Evolutionary conservation across 2,329 filamentous ascomycete species (phyloP), one percentile per base, ranked within the genome.

Genomic region (Colletotrichum gigasporum): DNA sequence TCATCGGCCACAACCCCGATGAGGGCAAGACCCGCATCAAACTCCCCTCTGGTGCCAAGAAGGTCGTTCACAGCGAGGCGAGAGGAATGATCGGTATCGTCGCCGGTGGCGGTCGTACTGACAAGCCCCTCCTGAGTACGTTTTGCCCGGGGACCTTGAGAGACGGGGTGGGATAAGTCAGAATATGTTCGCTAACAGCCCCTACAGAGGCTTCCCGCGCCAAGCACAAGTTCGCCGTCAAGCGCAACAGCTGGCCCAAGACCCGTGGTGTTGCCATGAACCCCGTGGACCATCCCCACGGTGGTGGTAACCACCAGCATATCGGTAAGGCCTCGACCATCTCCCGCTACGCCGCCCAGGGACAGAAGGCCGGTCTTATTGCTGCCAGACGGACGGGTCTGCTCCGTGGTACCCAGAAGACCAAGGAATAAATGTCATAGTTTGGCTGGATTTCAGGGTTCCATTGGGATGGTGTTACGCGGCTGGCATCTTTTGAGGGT

Each of bases 241-340:
- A 99, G 94, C 94, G 96, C 62, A 98, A 99, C 93, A 95, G 90
- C 81, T 99, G 96, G 96, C 96, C 96, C 86, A 97, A 97, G 93
- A 99, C 96, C 89, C 95, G 96, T 96, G 96, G 96, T 97, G 96
- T 99, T 91, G 96, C 96, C 85, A 99, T 99, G 96, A 99, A 99
- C 88, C 96, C 96, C 78, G 96, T 99, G 79, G 96, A 99, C 87
- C 96, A 99, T 90, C 92, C 92, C 83, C 92, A 96, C 91, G 92
- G 92, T 92, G 92, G 91, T 93, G 86, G 96, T 97, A 98, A 99
- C 91, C 96, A 99, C 85, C 96, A 99, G 89, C 96, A 99, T 86
- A 97, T 97, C 80, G 94, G 96, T 92, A 98, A 99, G 88, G 96
- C 96, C 78, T 99, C 96, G 74, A 99, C 96, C 82, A 99, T 99